Base-by-base conservation (phyloP, 805 yeast species). In the Ogataea haglerorum region DNA sequence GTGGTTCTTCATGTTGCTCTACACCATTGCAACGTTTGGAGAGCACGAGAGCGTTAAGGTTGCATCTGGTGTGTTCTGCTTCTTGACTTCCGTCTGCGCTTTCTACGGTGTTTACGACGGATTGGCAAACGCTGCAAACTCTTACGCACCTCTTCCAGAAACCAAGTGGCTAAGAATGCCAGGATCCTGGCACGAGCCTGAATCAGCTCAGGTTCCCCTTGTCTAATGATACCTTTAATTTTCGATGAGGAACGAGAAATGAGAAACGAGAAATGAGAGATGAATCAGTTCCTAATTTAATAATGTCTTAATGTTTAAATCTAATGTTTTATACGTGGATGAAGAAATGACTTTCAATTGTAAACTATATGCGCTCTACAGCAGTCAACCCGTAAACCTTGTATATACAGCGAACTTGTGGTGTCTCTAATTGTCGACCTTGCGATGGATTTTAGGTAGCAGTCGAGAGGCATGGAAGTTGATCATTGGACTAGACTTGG, bases 391-490 rank as follows among this genome's bases (percentile, higher is more conserved):
- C 33, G 29, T 22, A 19, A 13, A 34, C 7, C 26, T 17, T 14
- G 22, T 45, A 46, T 45, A 34, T 46, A 46, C 50, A 46, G 44
- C 37, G 40, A 15, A 23, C 30, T 21, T 8, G 21, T 7, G 13
- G 9, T 17, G 21, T 12, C 29, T 24, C 14, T 36, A 36, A 36
- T 53, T 46, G 24, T 57, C 50, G 30, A 46, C 56, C 41, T 58
- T 55, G 50, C 61, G 58, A 58, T 73, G 75, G 47, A 77, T 72
- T 62, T 73, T 76, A 18, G 80, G 79, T 48, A 74, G 65, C 50
- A 77, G 64, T 56, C 82, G 69, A 10, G 72, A 62, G 21, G 82
- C 78, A 52, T 77, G 81, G 58, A 74, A 76, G 59, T 76, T 76
- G 48, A 73, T 64, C 18, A 78, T 67, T 32, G 75, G 67, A 40